phyloP scores from a whole-genome alignment of 169 alveolate species.

The Plasmodium sp. region DNA sequence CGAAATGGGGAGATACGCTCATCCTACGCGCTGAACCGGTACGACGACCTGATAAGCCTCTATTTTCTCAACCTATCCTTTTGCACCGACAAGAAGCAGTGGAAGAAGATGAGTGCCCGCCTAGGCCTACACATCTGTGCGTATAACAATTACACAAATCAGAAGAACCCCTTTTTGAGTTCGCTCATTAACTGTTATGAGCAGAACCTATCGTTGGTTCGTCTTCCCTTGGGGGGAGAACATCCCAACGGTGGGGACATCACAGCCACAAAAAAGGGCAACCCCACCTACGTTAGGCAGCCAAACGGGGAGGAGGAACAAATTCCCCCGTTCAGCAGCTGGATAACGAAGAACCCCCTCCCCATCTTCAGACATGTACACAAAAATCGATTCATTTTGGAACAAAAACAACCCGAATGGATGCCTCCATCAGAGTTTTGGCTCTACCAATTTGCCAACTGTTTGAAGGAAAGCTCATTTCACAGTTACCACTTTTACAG shows the following conservation, averaged over 20 bases:
- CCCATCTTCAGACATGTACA: not conserved
- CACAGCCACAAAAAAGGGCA: no score
- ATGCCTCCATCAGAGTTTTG: not conserved
- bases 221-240: no score
- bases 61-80: conserved; percentile 5
- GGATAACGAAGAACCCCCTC: not conserved
- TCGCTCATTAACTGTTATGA: not conserved
- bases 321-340: not conserved
- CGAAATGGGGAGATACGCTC: no score
- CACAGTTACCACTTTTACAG: conserved; percentile 5
- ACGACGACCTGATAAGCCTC: conserved; percentile 7
- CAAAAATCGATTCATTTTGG: not conserved
- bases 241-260: not conserved
- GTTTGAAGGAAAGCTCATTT: conserved; percentile 3
- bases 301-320: not conserved
- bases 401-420: not conserved
- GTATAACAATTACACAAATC: not conserved
- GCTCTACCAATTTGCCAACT: not conserved
- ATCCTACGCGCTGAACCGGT: not conserved
- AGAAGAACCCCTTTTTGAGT: not conserved
- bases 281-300: not conserved
- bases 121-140: not conserved
- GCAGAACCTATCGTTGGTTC: not conserved
- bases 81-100: not conserved
- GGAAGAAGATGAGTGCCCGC: not conserved